Percentiles rank a stretch among this genome's conserved stretches.
phyloP scores from a whole-genome alignment of 768 basidiomycete genomes.

The Kwoniella dejecticola region DNA sequence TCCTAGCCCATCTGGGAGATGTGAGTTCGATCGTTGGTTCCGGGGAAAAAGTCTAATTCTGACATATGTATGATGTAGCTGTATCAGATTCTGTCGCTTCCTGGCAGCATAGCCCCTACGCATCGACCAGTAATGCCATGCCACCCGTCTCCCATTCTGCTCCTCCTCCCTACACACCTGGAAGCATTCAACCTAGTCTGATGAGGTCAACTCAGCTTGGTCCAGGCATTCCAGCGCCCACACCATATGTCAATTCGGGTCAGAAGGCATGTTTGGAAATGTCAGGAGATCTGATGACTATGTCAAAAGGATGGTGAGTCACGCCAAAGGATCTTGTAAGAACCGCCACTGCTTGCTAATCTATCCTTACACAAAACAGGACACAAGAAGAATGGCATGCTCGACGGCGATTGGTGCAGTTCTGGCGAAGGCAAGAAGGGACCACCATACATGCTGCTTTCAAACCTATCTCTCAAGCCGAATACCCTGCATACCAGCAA shows the following conservation, averaged over 20 bases:
- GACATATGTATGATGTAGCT: too few relatives aligned
- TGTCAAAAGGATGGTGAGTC: constrained; percentile 58
- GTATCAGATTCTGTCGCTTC: constrained; percentile 19
- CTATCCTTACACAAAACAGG: constrained; percentile 29
- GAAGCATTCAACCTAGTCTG: constrained; percentile 42
- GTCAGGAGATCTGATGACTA: constrained; percentile 55
- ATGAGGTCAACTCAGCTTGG: constrained; percentile 49
- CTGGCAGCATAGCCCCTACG: constrained; percentile 27
- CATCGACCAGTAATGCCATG: neutral
- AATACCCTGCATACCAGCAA: constrained; percentile 64
- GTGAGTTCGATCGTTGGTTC: constrained; percentile 15
- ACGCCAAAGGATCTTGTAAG: neutral
- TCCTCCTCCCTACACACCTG: constrained; percentile 19
- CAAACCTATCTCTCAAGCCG: constrained; percentile 70
- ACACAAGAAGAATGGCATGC: constrained; percentile 66
- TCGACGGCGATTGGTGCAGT: constrained; percentile 83
- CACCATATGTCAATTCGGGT: constrained; percentile 27
- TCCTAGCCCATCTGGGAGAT: constrained; percentile 25
- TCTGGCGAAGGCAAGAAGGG: constrained; percentile 75
- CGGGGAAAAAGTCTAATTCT: too few relatives aligned
- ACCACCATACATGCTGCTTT: constrained; percentile 75
- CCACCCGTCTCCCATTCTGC: neutral
- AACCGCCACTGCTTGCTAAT: neutral
- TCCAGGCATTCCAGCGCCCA: constrained; percentile 18
- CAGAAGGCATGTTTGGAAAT: constrained; percentile 54